Conservation (phyloP, 108 stramenopile genomes). For the Epipyxis sp. region DNA sequence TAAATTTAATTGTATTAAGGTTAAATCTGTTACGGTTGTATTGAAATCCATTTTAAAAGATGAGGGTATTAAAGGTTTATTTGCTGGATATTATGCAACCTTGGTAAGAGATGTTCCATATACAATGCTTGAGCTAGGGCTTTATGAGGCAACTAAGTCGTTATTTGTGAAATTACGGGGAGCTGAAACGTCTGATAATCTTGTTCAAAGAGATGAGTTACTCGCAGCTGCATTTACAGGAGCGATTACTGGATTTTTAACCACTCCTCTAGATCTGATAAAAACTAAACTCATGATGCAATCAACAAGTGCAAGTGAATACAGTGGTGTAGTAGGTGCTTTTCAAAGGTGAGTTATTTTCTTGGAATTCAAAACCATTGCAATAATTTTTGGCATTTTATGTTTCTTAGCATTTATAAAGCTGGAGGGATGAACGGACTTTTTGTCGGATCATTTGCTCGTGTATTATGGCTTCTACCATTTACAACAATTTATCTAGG, state of each 20-base stretch:
- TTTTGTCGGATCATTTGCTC: conserved; percentile 48
- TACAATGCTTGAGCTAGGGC: conserved; percentile 61
- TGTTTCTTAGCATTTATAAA: conserved; percentile 24
- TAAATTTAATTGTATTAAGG: not conserved
- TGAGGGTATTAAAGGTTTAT: conserved; percentile 3
- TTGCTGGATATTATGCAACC: conserved; percentile 38
- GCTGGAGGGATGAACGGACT: conserved; percentile 42
- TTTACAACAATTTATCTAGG: conserved; percentile 55
- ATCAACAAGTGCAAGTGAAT: not conserved
- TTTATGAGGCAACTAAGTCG: conserved; percentile 56
- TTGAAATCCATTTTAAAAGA: not conserved
- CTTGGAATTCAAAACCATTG: no score
- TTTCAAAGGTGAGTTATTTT: no score
- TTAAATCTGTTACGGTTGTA: not conserved
- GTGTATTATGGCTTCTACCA: conserved; percentile 57
- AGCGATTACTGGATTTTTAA: conserved; percentile 48
- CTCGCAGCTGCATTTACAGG: conserved; percentile 53
- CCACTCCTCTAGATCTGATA: conserved; percentile 57
- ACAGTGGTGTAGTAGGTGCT: conserved; percentile 39
- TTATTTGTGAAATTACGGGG: not conserved
- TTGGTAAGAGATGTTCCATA: conserved; percentile 60
- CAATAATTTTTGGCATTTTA: no score
- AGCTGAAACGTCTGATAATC: not conserved
- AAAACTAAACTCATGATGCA: conserved; percentile 57
- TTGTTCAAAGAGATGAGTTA: conserved; percentile 46